Percentiles rank a stretch among this genome's conserved stretches.
phyloP scores from a whole-genome alignment of 2,329 filamentous ascomycete species.

The Boeremia exigua region DNA sequence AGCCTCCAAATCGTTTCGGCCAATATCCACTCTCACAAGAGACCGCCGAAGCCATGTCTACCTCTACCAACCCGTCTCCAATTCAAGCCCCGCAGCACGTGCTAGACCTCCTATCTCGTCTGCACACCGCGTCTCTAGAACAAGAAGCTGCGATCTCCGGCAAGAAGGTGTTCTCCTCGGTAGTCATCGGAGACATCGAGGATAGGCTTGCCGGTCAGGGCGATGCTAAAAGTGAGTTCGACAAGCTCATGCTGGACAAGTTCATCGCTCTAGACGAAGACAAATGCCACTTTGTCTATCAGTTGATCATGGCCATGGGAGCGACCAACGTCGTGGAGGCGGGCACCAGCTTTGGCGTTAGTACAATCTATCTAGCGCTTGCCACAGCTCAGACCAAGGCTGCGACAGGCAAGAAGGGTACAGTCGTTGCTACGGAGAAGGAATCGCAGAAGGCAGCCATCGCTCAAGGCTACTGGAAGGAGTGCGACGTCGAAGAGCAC shows the following conservation, averaged over 20 bases:
- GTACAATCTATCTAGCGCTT: conserved; percentile 65
- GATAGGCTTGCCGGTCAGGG: not conserved
- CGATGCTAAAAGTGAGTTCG: conserved; percentile 8
- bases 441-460: not conserved
- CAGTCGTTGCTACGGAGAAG: conserved; percentile 1
- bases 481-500: conserved; percentile 49
- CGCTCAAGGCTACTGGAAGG: conserved; percentile 55
- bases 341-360: conserved; percentile 67
- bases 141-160: conserved; percentile 11
- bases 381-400: not conserved
- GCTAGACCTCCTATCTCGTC: conserved; percentile 4
- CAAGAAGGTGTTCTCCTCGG: conserved; percentile 3
- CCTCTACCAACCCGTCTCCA: not conserved
- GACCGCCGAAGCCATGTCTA: no score
- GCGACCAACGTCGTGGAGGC: conserved; percentile 64
- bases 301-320: conserved; percentile 52
- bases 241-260: conserved; percentile 49
- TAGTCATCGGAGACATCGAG: conserved; percentile 4
- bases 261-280: conserved; percentile 66
- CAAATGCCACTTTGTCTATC: conserved; percentile 64
- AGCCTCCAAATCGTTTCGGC: no score
- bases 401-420: conserved; percentile 1
- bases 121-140: conserved; percentile 10
- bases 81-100: conserved; percentile 4
- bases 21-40: no score